Percentiles rank a stretch among this genome's conserved stretches.
phyloP scores from a whole-genome alignment of 306 rosid genomes.

The Vachellia pachyceras region DNA sequence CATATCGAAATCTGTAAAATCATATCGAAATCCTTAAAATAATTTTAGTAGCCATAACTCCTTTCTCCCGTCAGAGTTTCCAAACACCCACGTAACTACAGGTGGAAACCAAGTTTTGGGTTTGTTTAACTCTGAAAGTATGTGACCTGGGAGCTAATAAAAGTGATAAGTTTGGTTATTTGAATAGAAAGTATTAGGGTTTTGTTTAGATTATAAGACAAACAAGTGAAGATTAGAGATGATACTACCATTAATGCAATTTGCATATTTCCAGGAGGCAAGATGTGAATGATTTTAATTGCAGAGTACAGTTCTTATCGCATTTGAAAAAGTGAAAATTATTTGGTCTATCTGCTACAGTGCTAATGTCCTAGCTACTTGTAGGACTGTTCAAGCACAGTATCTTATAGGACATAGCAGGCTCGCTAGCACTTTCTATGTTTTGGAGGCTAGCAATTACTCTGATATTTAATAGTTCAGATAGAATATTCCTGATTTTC shows the following conservation, averaged over 20 bases:
- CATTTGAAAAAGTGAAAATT: not conserved
- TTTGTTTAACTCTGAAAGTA: not conserved
- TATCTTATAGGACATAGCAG: not conserved
- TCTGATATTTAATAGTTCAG: not conserved
- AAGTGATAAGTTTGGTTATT: not conserved
- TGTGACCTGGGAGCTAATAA: not conserved
- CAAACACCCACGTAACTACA: no score
- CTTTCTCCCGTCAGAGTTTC: no score
- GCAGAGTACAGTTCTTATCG: not conserved
- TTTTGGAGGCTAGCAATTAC: not conserved
- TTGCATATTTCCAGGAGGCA: not conserved
- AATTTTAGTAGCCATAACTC: no score
- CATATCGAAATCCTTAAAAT: no score
- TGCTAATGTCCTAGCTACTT: not conserved
- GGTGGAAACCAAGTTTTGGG: conserved; percentile 5
- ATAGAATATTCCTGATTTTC: not conserved
- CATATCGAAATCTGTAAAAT: no score
- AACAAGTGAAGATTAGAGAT: not conserved
- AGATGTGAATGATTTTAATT: not conserved
- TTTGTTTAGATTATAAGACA: not conserved
- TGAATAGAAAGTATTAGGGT: not conserved
- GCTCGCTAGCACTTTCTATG: not conserved
- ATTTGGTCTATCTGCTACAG: not conserved
- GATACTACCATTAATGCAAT: no score
- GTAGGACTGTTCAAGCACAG: not conserved